Evolutionary conservation across 2,329 filamentous ascomycete species (phyloP).

Genomic region (Coleophoma eucalyptorum): DNA sequence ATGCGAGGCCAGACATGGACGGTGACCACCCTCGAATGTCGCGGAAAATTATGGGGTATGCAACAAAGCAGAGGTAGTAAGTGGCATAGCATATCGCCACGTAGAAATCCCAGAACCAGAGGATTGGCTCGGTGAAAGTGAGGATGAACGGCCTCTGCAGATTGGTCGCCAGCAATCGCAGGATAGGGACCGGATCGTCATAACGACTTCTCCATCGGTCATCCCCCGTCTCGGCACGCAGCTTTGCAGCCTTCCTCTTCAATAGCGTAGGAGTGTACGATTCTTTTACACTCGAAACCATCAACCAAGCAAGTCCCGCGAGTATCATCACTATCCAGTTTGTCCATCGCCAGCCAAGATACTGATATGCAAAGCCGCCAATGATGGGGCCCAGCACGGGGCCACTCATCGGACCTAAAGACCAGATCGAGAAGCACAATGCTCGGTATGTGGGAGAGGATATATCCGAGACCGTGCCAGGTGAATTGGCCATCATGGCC

Average conservation of each 20-base stretch:
- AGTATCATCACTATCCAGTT: constrained; percentile 79
- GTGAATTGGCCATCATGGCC: constrained; percentile 79
- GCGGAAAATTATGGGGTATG: constrained; percentile 81
- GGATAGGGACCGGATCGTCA: constrained; percentile 59
- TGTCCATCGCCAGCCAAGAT: constrained; percentile 84
- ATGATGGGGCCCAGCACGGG: constrained; percentile 52
- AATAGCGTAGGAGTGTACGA: constrained; percentile 74
- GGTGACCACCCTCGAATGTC: constrained; percentile 73
- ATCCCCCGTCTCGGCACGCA: constrained; percentile 67
- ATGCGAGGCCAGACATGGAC: constrained; percentile 71
- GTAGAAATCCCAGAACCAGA: constrained; percentile 67
- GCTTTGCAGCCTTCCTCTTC: constrained; percentile 57
- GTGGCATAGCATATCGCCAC: constrained; percentile 79
- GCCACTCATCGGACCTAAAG: constrained; percentile 74
- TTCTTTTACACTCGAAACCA: constrained; percentile 62
- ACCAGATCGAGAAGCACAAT: constrained; percentile 79
- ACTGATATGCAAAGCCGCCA: constrained; percentile 74
- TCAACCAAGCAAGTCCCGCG: constrained; percentile 54
- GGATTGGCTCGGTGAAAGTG: constrained; percentile 75
- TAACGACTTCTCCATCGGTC: constrained; percentile 75
- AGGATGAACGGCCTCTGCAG: constrained; percentile 75
- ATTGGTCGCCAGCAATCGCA: constrained; percentile 67
- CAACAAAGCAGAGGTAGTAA: constrained; percentile 85
- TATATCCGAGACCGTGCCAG: constrained; percentile 80
- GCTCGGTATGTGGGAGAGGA: constrained; percentile 75